Percentiles rank a stretch among this genome's conserved stretches.
These are phyloP conservation scores for Didymella sp. DNA, from an alignment of 2,329 filamentous ascomycete species.

Conservation along the genomic window DNA sequence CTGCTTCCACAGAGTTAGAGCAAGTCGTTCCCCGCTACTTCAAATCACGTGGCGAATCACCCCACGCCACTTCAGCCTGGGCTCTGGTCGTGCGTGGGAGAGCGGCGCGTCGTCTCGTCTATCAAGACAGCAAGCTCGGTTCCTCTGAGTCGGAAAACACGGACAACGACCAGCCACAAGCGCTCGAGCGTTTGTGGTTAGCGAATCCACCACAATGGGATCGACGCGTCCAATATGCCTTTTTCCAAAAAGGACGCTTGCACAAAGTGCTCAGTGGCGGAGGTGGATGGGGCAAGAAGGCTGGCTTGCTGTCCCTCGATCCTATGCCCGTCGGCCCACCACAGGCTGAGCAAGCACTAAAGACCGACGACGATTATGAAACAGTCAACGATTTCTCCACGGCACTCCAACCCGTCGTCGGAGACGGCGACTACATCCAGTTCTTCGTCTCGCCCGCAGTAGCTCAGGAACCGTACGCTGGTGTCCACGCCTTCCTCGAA, in stretches of 20 bases:
- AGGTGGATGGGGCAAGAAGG: constrained; percentile 83
- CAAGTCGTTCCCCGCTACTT: constrained; percentile 66
- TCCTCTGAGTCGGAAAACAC: too few relatives aligned
- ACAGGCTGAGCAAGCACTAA: neutral
- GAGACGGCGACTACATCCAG: constrained; percentile 67
- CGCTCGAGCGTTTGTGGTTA: constrained; percentile 15
- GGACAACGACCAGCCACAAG: neutral
- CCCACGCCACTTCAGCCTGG: constrained; percentile 70
- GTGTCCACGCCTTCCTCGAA: neutral
- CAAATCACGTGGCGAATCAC: constrained; percentile 48
- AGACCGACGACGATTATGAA: constrained; percentile 10
- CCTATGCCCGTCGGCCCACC: constrained; percentile 52
- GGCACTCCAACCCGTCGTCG: constrained; percentile 63
- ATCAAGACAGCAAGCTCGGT: neutral
- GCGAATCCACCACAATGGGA: constrained; percentile 32
- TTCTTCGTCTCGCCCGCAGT: constrained; percentile 41
- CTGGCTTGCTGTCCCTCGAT: constrained; percentile 79
- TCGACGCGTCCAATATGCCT: constrained; percentile 27
- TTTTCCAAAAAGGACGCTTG: constrained; percentile 49
- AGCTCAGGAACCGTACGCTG: neutral
- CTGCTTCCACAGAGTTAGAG: constrained; percentile 77
- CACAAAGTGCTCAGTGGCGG: constrained; percentile 73
- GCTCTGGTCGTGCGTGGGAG: constrained; percentile 69
- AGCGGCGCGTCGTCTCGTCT: neutral
- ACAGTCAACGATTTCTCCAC: constrained; percentile 43